Evolutionary conservation across 208 protist species (phyloP).

Genomic region (Leishmania martiniquensis): DNA sequence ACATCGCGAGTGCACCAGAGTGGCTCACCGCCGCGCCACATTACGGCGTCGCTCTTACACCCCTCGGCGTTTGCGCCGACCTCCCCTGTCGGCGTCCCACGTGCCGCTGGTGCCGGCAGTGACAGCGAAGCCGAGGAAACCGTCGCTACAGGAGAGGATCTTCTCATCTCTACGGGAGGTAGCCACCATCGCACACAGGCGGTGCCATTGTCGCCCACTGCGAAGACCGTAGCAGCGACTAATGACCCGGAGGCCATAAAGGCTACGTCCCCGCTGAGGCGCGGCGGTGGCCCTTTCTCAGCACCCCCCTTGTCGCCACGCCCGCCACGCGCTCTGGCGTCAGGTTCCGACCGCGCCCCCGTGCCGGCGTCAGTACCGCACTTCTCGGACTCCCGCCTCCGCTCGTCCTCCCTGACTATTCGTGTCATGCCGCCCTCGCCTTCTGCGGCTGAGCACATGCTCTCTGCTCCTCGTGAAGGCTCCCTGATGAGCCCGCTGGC

Average conservation of each 20-base stretch:
- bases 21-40: not conserved
- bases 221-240: not conserved
- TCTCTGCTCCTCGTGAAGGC: slow-evolving; percentile 6
- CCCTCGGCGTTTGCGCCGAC: not conserved
- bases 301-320: not conserved
- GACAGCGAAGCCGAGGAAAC: not conserved
- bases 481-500: slow-evolving; percentile 18
- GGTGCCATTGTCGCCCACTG: not conserved
- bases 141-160: not conserved
- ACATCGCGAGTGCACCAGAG: not conserved
- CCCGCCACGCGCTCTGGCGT: not conserved
- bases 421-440: slow-evolving; percentile 10
- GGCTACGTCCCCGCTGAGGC: not conserved
- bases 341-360: not conserved
- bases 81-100: not conserved
- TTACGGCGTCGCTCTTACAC: not conserved
- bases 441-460: not conserved
- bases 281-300: not conserved
- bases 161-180: not conserved
- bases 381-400: not conserved
- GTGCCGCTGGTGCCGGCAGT: not conserved
- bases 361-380: not conserved
- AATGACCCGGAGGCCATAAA: not conserved
- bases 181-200: not conserved
- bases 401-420: not conserved